A percentile compares a stretch with the other conserved stretches of the same genome.
Conservation (phyloP, 768 basidiomycete species). For the Pulveroboletus sp. region DNA sequence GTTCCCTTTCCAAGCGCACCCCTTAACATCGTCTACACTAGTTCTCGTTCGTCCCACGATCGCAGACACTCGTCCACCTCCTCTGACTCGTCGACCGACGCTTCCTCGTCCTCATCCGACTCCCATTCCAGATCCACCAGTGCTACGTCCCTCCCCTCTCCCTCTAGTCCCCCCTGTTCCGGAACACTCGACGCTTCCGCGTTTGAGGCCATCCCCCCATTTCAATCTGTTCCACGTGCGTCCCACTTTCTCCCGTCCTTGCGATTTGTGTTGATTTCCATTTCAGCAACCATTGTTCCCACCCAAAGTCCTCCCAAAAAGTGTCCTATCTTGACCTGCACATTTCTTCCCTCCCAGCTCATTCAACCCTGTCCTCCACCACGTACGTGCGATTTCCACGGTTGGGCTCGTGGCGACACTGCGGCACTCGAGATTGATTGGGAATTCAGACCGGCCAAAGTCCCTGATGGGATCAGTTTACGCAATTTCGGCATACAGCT, state of each 20-base stretch:
- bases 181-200: neutral
- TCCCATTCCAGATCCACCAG: conserved; percentile 20
- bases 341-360: conserved; percentile 47
- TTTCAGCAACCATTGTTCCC: conserved; percentile 7
- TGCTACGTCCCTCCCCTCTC: conserved; percentile 30
- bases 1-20: conserved; percentile 11
- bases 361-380: conserved; percentile 26
- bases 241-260: neutral
- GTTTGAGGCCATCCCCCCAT: conserved; percentile 1
- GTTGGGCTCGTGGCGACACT: conserved; percentile 16
- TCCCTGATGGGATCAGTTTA: conserved; percentile 78
- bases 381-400: conserved; percentile 17
- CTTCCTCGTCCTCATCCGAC: conserved; percentile 20
- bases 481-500: conserved; percentile 89
- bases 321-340: conserved; percentile 44
- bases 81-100: conserved; percentile 22
- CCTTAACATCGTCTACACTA: conserved; percentile 9
- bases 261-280: neutral
- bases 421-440: conserved; percentile 34
- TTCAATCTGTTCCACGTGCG: conserved; percentile 3
- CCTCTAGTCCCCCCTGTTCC: conserved; percentile 12
- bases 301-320: conserved; percentile 10
- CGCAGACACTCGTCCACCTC: conserved; percentile 30
- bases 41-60: conserved; percentile 14
- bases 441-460: conserved; percentile 65